Conservation (phyloP, 2,329 filamentous ascomycete species). For the Neonectria coccinea region DNA sequence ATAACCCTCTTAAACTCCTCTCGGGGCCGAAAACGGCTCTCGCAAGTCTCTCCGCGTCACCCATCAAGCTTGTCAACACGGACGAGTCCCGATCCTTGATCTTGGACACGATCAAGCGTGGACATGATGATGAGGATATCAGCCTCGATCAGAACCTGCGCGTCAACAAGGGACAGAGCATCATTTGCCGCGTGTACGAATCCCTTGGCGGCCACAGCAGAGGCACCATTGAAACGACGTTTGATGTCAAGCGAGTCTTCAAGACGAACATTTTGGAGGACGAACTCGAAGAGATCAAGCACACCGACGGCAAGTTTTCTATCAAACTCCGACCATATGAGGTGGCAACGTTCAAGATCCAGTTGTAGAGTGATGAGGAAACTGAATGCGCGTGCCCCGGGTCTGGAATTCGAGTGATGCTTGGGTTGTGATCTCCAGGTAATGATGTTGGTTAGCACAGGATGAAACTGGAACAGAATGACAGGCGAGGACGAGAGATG, state of each 20-base stretch:
- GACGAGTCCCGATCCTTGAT: slow-evolving; percentile 71
- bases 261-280: slow-evolving; percentile 94
- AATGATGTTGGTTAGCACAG: not conserved
- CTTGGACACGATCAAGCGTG: slow-evolving; percentile 91
- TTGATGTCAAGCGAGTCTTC: slow-evolving; percentile 80
- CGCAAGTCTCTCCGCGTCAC: slow-evolving; percentile 48
- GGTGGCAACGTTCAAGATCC: slow-evolving; percentile 81
- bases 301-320: slow-evolving; percentile 63
- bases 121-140: slow-evolving; percentile 86
- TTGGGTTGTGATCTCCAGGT: slow-evolving; percentile 27
- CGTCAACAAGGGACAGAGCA: slow-evolving; percentile 77
- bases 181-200: slow-evolving; percentile 90
- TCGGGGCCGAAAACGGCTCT: slow-evolving; percentile 46
- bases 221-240: slow-evolving; percentile 74
- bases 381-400: slow-evolving; percentile 42
- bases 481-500: not conserved
- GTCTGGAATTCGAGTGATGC: slow-evolving; percentile 33
- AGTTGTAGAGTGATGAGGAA: slow-evolving; percentile 55
- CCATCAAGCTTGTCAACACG: slow-evolving; percentile 76
- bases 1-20: slow-evolving; percentile 74
- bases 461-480: slow-evolving; percentile 2
- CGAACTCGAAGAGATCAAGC: slow-evolving; percentile 74
- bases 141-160: slow-evolving; percentile 70
- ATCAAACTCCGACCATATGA: slow-evolving; percentile 84
- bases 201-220: slow-evolving; percentile 84